Base-by-base conservation (phyloP, 495 filamentous ascomycete species). In the Talaromyces stipitatus region DNA sequence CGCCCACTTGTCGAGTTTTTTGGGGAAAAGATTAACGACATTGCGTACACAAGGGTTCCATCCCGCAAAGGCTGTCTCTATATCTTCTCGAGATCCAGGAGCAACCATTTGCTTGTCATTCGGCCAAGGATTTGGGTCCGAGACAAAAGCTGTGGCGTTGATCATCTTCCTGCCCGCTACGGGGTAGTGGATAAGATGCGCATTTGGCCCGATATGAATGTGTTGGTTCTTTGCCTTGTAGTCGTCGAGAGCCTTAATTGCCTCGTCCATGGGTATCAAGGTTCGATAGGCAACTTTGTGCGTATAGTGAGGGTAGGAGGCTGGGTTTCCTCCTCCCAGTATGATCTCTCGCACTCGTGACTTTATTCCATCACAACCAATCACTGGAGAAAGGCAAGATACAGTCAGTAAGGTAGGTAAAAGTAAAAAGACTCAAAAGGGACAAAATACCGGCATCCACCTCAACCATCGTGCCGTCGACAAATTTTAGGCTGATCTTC, bases 291-390 rank as follows among this genome's bases (percentile, higher is more conserved):
- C 78, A 54, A 75, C 71, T 55, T 82, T 79, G 23, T 79, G 78
- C 0, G 70, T 74, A 62, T 80, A 83, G 10, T 68, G 63, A 0
- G 78, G 73, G 41, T 74, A 64, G 1, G 71, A 68, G 0, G 68
- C 62, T 1, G 71, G 73, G 57, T 72, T 68, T 10, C 61, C 63
- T n/a, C 60, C 58, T 2, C 73, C 75, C 0, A 81, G 59, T 2
- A 85, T 36, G 24, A 78, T 47, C 30, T 76, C 62, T 5, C 81
- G 69, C 2, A 79, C 73, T 51, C 68, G 68, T 0, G 81, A 84
- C 47, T 78, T 82, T 47, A 85, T 78, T 0, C 82, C 82, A 56
- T 85, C 82, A 59, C 80, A 82, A 8, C 81, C 82, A 41, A 85
- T 71, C 2, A 79, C 75, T 27, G 55, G 53, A 16, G 4, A 32